These are phyloP conservation scores for Powellomyces hirtus DNA, from an alignment of 192 early-diverging fungal genomes.

Conservation along the genomic window DNA sequence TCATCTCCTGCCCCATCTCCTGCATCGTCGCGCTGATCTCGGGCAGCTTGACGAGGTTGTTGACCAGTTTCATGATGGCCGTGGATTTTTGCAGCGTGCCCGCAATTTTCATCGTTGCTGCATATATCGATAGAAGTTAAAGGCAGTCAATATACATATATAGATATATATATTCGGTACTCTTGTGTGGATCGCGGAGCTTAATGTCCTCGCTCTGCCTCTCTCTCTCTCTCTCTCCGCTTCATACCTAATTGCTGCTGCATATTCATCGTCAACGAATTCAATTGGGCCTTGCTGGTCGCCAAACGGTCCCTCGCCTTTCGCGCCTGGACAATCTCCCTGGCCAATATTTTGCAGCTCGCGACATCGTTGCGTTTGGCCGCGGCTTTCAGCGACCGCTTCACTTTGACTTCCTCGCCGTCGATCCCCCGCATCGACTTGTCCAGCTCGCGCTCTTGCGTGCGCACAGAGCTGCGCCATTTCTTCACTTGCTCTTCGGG, in stretches of 20 bases:
- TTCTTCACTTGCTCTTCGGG: conserved; percentile 69
- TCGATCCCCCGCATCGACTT: conserved; percentile 77
- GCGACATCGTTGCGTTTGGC: conserved; percentile 83
- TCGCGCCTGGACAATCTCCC: conserved; percentile 76
- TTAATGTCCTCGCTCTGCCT: background rate
- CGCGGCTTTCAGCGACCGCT: conserved; percentile 72
- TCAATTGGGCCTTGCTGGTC: conserved; percentile 89
- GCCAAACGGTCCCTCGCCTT: conserved; percentile 78
- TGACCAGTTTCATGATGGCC: conserved; percentile 89
- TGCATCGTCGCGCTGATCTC: conserved; percentile 80
- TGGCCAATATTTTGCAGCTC: conserved; percentile 65
- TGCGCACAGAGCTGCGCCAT: conserved; percentile 80
- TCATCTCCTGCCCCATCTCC: conserved; percentile 96
- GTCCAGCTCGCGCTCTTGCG: conserved; percentile 85
- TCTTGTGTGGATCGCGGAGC: too few relatives aligned
- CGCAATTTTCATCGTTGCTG: conserved; percentile 85
- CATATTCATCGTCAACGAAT: conserved; percentile 86
- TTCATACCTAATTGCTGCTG: conserved; percentile 78
- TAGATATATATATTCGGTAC: too few relatives aligned
- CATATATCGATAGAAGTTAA: background rate
- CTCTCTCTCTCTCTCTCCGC: background rate
- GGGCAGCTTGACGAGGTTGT: conserved; percentile 81
- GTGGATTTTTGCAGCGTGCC: conserved; percentile 84
- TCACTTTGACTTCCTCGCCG: conserved; percentile 81
- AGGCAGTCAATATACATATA: background rate